Evolutionary conservation across 129 eudicot genomes (phyloP).

Genomic region (Centrapalus pauciflorus): DNA sequence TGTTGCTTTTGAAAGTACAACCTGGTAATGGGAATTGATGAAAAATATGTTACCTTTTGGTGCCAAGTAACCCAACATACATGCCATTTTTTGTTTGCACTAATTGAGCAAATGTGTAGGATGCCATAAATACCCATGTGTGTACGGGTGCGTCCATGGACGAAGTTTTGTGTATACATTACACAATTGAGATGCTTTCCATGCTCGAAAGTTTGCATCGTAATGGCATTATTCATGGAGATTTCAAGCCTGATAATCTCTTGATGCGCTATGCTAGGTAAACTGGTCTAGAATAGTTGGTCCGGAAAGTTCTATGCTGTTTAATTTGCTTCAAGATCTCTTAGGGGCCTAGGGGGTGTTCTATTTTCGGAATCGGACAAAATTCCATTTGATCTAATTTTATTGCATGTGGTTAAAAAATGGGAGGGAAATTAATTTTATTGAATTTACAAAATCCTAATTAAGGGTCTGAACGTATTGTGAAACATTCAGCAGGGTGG

Average conservation of each 20-base stretch:
- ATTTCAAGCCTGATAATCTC: constrained; percentile 93
- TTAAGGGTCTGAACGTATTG: too few relatives aligned
- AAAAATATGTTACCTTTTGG: too few relatives aligned
- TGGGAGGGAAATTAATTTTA: too few relatives aligned
- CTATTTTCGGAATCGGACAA: too few relatives aligned
- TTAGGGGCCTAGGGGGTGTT: too few relatives aligned
- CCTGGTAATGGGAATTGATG: too few relatives aligned
- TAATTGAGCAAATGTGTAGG: constrained; percentile 40
- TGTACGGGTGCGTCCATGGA: constrained; percentile 68
- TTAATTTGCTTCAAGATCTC: background rate
- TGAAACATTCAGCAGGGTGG: too few relatives aligned
- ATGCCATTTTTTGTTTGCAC: background rate
- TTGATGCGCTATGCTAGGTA: constrained; percentile 89
- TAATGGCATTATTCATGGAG: constrained; percentile 82
- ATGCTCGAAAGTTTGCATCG: constrained; percentile 74
- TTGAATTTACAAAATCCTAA: too few relatives aligned
- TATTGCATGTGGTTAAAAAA: too few relatives aligned
- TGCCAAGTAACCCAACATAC: too few relatives aligned
- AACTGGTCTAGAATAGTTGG: background rate
- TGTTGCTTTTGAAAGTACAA: too few relatives aligned
- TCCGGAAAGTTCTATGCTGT: background rate
- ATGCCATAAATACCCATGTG: constrained; percentile 75
- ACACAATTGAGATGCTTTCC: constrained; percentile 90
- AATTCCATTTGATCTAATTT: too few relatives aligned
- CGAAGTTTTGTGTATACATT: constrained; percentile 80